Evolutionary conservation across 177 flowering plant genomes (phyloP).

Genomic region (Vitis hybrid): DNA sequence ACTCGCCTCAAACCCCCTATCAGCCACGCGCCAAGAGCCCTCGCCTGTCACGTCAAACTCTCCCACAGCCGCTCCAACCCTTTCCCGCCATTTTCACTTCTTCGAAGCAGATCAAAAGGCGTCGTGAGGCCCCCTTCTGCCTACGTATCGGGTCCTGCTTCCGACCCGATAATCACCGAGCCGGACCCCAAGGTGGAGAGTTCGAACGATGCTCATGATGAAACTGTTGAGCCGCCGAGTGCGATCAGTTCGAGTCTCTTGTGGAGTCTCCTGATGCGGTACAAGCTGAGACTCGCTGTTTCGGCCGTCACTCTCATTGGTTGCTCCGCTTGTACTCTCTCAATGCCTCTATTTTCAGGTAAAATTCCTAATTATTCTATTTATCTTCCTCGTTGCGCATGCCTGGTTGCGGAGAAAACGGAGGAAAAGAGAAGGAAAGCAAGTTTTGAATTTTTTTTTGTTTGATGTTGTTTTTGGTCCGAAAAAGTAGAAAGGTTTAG

Average conservation of each 20-base stretch:
- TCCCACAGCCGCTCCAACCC: slow-evolving; percentile 9
- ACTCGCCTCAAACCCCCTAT: not conserved
- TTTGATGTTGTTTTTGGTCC: no score
- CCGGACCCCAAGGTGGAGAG: slow-evolving; percentile 35
- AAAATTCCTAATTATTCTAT: not conserved
- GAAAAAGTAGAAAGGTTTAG: no score
- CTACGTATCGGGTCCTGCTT: slow-evolving; percentile 71
- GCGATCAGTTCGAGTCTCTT: slow-evolving; percentile 64
- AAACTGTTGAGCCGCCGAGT: slow-evolving; percentile 17
- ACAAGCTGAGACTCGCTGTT: slow-evolving; percentile 59
- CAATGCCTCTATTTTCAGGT: slow-evolving; percentile 90
- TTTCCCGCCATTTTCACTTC: slow-evolving; percentile 16
- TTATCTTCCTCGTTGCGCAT: not conserved
- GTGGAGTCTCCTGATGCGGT: slow-evolving; percentile 31
- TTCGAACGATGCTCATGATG: slow-evolving; percentile 8
- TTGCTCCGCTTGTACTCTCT: slow-evolving; percentile 75
- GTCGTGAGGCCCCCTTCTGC: slow-evolving; percentile 24
- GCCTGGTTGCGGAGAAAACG: slow-evolving; percentile 1
- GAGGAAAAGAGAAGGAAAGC: not conserved
- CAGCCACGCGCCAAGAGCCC: not conserved
- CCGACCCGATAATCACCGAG: slow-evolving; percentile 56
- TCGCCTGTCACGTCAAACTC: no score
- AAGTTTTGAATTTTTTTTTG: not conserved
- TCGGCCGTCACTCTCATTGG: slow-evolving; percentile 55
- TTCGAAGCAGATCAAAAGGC: not conserved